Percentiles rank a stretch among this genome's conserved stretches.
Conservation (phyloP, 345 rosid genomes). For the Crucihimalaya himalaica region DNA sequence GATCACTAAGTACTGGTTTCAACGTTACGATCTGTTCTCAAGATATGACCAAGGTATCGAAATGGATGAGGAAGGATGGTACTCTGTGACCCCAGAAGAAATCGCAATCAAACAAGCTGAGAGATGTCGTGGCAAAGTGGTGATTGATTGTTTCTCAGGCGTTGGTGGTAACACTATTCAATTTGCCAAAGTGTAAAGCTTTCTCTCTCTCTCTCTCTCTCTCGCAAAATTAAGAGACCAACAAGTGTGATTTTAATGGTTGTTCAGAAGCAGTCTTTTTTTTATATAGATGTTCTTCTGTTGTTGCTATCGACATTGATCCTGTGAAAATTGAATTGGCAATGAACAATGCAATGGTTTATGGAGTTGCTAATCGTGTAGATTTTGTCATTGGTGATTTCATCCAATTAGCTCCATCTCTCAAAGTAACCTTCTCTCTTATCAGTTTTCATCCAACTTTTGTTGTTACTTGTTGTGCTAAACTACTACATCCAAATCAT, state of each 20-base stretch:
- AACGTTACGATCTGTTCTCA: constrained; percentile 52
- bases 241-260: neutral
- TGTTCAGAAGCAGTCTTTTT: neutral
- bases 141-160: constrained; percentile 53
- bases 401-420: constrained; percentile 48
- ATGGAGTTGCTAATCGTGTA: constrained; percentile 50
- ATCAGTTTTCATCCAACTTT: neutral
- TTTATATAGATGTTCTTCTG: constrained; percentile 42
- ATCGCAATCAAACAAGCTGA: constrained; percentile 49
- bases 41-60: constrained; percentile 48
- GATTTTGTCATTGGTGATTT: constrained; percentile 54
- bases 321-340: constrained; percentile 48
- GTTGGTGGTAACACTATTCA: constrained; percentile 64
- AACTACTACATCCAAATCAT: neutral
- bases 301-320: constrained; percentile 58
- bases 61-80: constrained; percentile 62
- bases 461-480: constrained; percentile 1
- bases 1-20: constrained; percentile 45
- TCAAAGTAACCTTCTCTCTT: constrained; percentile 42
- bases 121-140: constrained; percentile 44
- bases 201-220: neutral
- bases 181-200: constrained; percentile 44
- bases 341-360: constrained; percentile 48
- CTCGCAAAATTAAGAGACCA: neutral
- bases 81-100: constrained; percentile 51